phyloP scores from a whole-genome alignment of 2,329 filamentous ascomycete species.

The Lachnellula hyalina region DNA sequence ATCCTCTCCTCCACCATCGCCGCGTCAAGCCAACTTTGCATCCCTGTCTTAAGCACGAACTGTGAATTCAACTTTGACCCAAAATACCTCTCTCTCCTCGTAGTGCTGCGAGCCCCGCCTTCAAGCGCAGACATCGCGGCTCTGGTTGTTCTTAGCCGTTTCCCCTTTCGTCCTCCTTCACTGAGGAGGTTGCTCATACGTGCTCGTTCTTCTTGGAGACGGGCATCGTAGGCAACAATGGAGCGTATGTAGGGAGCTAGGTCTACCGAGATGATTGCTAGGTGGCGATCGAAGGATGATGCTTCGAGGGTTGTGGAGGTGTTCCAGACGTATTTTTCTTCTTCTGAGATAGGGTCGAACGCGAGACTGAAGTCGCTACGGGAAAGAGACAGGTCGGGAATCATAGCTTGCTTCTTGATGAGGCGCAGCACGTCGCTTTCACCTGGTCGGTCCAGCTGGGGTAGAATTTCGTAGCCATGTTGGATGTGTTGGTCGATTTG shows the following conservation, averaged over 20 bases:
- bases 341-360: conserved; percentile 54
- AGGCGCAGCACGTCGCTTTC: conserved; percentile 23
- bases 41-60: conserved; percentile 61
- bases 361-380: conserved; percentile 52
- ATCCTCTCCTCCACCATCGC: conserved; percentile 1
- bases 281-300: conserved; percentile 71
- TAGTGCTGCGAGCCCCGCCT: conserved; percentile 61
- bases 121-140: conserved; percentile 73
- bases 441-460: conserved; percentile 17
- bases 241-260: conserved; percentile 84
- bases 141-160: conserved; percentile 65
- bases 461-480: conserved; percentile 18
- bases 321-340: conserved; percentile 38
- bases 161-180: conserved; percentile 48
- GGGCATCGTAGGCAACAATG: conserved; percentile 73
- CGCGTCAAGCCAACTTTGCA: conserved; percentile 25
- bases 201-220: conserved; percentile 62
- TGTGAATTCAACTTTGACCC: conserved; percentile 52
- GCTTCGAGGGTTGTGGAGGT: conserved; percentile 48
- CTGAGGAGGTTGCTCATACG: conserved; percentile 58
- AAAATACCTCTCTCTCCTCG: conserved; percentile 70
- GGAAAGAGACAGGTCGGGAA: conserved; percentile 30
- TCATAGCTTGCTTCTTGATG: conserved; percentile 15
- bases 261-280: conserved; percentile 63
- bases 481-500: conserved; percentile 24